Conservation (phyloP, 352 stramenopile genomes). For the Phytophthora quininea region DNA sequence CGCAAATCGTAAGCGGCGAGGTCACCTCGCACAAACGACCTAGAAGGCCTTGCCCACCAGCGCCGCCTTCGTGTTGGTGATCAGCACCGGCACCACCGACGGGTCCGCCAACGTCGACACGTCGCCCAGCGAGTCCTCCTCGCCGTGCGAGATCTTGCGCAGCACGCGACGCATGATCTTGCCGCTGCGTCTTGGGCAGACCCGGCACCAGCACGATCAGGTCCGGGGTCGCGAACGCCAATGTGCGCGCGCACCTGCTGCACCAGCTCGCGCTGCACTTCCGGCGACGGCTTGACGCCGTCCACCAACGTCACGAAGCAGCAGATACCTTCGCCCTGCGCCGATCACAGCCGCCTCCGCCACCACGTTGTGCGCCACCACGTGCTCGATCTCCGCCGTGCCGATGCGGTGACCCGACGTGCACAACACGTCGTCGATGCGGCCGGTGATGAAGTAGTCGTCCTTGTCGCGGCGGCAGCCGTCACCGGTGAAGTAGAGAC, state of each 20-base stretch:
- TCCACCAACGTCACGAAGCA: constrained; percentile 93
- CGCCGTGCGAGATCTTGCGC: constrained; percentile 96
- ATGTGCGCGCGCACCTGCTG: constrained; percentile 92
- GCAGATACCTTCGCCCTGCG: constrained; percentile 95
- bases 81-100: constrained; percentile 93
- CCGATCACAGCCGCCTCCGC: constrained; percentile 95
- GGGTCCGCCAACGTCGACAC: constrained; percentile 97
- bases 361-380: constrained; percentile 92
- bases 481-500: constrained; percentile 97
- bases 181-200: constrained; percentile 96
- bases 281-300: constrained; percentile 61
- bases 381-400: constrained; percentile 85
- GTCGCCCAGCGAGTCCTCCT: constrained; percentile 96
- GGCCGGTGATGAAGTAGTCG: constrained; percentile 98
- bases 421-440: constrained; percentile 98
- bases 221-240: constrained; percentile 96
- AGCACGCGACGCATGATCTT: constrained; percentile 99
- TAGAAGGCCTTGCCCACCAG: constrained; percentile 71
- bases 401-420: constrained; percentile 93
- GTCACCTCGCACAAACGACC: background rate
- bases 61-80: constrained; percentile 87
- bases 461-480: constrained; percentile 89
- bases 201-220: constrained; percentile 91
- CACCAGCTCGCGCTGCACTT: constrained; percentile 69
- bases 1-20: constrained; percentile 18